phyloP scores from a whole-genome alignment of 495 filamentous ascomycete genomes.

The Penicillium herquei region DNA sequence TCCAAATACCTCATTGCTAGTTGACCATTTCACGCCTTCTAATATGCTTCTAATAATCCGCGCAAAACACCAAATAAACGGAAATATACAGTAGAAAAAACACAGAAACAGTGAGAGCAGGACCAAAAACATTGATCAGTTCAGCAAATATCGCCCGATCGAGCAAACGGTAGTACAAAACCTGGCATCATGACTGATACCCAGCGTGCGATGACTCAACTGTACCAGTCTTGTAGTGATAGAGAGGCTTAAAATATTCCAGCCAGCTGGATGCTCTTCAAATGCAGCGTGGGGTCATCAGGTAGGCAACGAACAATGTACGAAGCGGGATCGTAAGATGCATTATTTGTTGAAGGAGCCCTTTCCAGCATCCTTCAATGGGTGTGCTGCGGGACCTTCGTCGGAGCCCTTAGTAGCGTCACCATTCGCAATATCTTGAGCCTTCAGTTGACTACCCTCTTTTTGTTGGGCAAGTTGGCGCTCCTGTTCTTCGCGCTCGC shows the following conservation, averaged over 20 bases:
- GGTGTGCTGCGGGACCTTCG: slow-evolving; percentile 15
- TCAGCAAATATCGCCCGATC: slow-evolving; percentile 1
- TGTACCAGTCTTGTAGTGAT: neutral
- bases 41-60: slow-evolving; percentile 17
- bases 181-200: neutral
- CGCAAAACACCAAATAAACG: slow-evolving; percentile 4
- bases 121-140: neutral
- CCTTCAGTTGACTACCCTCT: slow-evolving; percentile 4
- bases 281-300: slow-evolving; percentile 63
- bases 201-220: neutral
- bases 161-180: neutral
- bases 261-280: slow-evolving; percentile 11
- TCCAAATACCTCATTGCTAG: slow-evolving; percentile 3
- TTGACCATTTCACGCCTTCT: slow-evolving; percentile 5
- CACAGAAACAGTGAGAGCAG: neutral
- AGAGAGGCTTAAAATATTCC: slow-evolving; percentile 4
- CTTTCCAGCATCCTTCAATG: slow-evolving; percentile 12
- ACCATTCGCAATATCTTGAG: slow-evolving; percentile 4
- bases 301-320: neutral
- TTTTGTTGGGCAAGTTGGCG: slow-evolving; percentile 59
- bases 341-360: slow-evolving; percentile 9
- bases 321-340: neutral
- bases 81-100: slow-evolving; percentile 9
- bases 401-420: slow-evolving; percentile 13
- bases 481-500: slow-evolving; percentile 72